phyloP scores from a whole-genome alignment of 768 basidiomycete species.

The Termitomyces sp. region DNA sequence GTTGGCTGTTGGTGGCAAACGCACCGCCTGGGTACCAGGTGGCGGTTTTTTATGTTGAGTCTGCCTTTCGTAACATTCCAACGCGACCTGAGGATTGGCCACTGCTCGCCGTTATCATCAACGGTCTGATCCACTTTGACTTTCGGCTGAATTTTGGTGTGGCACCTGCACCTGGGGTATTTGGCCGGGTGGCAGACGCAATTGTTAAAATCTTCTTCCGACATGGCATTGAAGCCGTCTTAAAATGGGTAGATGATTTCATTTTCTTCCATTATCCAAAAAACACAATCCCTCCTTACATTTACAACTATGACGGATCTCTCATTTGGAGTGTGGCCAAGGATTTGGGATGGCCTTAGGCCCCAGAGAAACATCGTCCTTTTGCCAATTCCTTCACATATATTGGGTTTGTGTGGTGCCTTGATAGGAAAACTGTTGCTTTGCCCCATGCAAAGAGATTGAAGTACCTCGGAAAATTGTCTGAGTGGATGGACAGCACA shows the following conservation, averaged over 20 bases:
- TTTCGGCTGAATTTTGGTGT: constrained; percentile 26
- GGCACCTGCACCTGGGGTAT: constrained; percentile 25
- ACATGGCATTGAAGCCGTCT: background rate
- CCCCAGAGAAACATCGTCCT: constrained; percentile 9
- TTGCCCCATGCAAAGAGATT: background rate
- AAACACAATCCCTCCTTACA: too few relatives aligned
- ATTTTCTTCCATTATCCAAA: constrained; percentile 23
- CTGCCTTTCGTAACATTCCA: constrained; percentile 32
- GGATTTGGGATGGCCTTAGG: constrained; percentile 22
- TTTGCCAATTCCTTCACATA: constrained; percentile 3
- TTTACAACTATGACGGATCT: constrained; percentile 9
- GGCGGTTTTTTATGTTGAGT: constrained; percentile 33
- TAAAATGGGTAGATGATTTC: constrained; percentile 26
- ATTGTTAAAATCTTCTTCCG: constrained; percentile 20
- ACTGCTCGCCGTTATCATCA: constrained; percentile 18
- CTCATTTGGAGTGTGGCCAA: constrained; percentile 14
- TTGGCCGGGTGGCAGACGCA: constrained; percentile 28
- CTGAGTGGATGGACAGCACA: background rate
- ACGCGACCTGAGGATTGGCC: constrained; percentile 18
- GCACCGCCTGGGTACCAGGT: constrained; percentile 30
- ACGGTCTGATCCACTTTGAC: constrained; percentile 17
- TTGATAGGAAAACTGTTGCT: background rate
- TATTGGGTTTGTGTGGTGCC: background rate
- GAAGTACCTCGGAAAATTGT: too few relatives aligned
- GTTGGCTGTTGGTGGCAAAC: constrained; percentile 19